Base-by-base conservation (phyloP, 2,329 filamentous ascomycete genomes). In the Aspergillus fumigatus region DNA sequence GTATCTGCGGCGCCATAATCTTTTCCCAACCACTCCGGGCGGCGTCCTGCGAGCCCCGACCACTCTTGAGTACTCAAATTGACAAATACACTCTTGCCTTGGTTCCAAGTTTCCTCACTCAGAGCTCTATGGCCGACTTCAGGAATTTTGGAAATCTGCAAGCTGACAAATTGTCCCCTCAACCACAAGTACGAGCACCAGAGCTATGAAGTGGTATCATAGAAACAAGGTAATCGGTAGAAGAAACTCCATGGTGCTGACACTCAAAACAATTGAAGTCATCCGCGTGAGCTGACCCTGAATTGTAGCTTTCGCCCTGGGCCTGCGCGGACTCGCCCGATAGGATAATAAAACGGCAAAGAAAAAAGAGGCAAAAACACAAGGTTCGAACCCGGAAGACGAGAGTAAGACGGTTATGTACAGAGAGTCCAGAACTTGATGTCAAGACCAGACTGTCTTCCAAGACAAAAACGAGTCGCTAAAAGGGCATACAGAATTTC, bases 371-470 rank as follows among this genome's bases (percentile, higher is more conserved):
- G 27, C 43, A 57, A 48, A 53, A 43, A 54, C 52, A 50, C 50
- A 40, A 54, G 45, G 43, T 50, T 27, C 51, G 56, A 58, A 47
- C 43, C 52, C 48, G 32, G 48, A 59, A 56, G 53, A 53, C 45
- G 23, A 19, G n/a, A 51, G 19, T 32, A 35, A 50, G 58, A 59
- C 32, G 52, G 45, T 48, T 65, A 64, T 65, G 63, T 65, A 64
- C 63, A 65, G 14, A 59, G 48, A 54, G 60, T 58, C 60, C 56
- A 38, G 56, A 26, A 49, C 53, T 55, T 53, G 55, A 56, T 55
- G 52, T 38, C 38, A 48, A 50, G 29, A 54, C 45, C 55, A 55
- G 49, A 55, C 49, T 45, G 40, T 53, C 58, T 54, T 53, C 56
- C 51, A 58, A 53, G 53, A 53, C 51, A 52, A 50, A 50, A 27